A percentile compares a stretch with the other conserved stretches of the same genome.
Evolutionary conservation across 306 rosid species (phyloP).

Genomic region (Astragalus glycyphyllos): DNA sequence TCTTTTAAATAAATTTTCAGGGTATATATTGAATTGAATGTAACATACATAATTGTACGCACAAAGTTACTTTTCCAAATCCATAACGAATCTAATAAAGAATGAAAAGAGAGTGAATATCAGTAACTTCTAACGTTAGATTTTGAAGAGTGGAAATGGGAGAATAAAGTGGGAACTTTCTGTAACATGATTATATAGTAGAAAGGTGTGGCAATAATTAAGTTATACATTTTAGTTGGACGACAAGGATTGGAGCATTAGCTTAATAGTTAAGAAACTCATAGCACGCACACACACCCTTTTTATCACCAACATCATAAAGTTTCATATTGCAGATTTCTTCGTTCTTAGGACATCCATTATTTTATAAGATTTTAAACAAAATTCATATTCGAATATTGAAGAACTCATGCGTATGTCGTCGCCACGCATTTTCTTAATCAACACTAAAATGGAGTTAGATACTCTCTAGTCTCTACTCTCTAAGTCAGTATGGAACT

Average conservation of each 20-base stretch:
- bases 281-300: conserved; percentile 29
- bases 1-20: not conserved
- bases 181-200: conserved; percentile 28
- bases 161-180: conserved; percentile 38
- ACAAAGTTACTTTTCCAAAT: conserved; percentile 21
- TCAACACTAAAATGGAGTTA: no score
- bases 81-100: conserved; percentile 31
- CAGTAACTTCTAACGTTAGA: conserved; percentile 3
- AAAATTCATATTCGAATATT: not conserved
- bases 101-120: conserved; percentile 7
- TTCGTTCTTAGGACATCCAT: conserved; percentile 9
- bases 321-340: not conserved
- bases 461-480: no score
- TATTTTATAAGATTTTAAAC: not conserved
- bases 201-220: conserved; percentile 32
- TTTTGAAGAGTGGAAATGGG: not conserved
- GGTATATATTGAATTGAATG: not conserved
- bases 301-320: conserved; percentile 9
- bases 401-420: not conserved
- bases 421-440: not conserved
- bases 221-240: conserved; percentile 19
- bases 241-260: conserved; percentile 37
- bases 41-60: conserved; percentile 1
- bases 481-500: no score
- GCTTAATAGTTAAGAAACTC: conserved; percentile 47